A percentile compares a stretch with the other conserved stretches of the same genome.
phyloP scores from a whole-genome alignment of 2,329 filamentous ascomycete species.

The Colletotrichum orchidophilum region DNA sequence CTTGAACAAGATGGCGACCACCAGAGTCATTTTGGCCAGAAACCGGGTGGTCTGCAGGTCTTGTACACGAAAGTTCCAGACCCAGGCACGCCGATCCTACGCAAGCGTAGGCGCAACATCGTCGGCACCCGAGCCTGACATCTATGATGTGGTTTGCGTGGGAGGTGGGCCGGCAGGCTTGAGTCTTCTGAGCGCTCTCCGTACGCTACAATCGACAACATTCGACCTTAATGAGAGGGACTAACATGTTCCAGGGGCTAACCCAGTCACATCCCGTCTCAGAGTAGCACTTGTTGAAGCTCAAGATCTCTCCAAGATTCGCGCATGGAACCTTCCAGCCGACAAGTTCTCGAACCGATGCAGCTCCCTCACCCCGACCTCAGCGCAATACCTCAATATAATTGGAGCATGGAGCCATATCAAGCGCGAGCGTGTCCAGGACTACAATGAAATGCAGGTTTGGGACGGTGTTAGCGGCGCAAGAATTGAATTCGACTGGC shows the following conservation, averaged over 20 bases:
- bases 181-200: conserved; percentile 80
- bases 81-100: conserved; percentile 41
- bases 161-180: conserved; percentile 91
- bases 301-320: conserved; percentile 79
- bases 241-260: conserved; percentile 66
- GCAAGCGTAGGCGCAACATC: conserved; percentile 27
- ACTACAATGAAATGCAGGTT: conserved; percentile 96
- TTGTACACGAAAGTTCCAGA: conserved; percentile 53
- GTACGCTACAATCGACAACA: conserved; percentile 55
- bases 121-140: conserved; percentile 58
- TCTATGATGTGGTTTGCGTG: conserved; percentile 94
- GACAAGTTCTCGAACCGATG: conserved; percentile 90
- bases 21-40: conserved; percentile 37
- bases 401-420: conserved; percentile 90
- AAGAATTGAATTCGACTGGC: conserved; percentile 88
- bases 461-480: conserved; percentile 95
- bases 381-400: conserved; percentile 80
- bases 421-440: conserved; percentile 77
- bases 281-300: conserved; percentile 90
- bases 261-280: conserved; percentile 77
- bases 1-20: conserved; percentile 12
- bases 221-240: not conserved
- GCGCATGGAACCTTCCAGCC: conserved; percentile 71
- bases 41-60: conserved; percentile 56
- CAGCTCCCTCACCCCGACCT: conserved; percentile 91